Evolutionary conservation across 1,139 yeast genomes (phyloP).

Genomic region (Yamadazyma pseudoaaseri): DNA sequence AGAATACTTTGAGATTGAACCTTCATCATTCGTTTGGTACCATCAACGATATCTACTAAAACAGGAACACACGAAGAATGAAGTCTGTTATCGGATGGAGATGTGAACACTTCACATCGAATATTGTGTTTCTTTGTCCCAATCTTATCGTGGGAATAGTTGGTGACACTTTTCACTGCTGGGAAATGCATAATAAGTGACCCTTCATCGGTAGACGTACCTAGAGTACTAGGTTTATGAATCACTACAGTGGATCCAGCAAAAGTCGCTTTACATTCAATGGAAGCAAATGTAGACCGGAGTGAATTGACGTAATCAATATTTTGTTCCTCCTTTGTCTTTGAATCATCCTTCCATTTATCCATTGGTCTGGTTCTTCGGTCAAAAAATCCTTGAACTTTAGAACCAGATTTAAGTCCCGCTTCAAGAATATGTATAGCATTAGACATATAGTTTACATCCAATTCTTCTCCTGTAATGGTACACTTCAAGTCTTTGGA

Average conservation of each 20-base stretch:
- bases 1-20: conserved; percentile 6
- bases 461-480: conserved; percentile 66
- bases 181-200: conserved; percentile 75
- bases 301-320: conserved; percentile 22
- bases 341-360: conserved; percentile 14
- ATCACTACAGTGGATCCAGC: conserved; percentile 71
- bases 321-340: conserved; percentile 16
- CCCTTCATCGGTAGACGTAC: conserved; percentile 30
- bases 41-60: conserved; percentile 53
- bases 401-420: conserved; percentile 41
- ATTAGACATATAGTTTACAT: conserved; percentile 58
- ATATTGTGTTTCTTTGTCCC: conserved; percentile 41
- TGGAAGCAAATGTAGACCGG: conserved; percentile 37
- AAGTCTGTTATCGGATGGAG: conserved; percentile 72
- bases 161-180: conserved; percentile 56
- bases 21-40: conserved; percentile 41
- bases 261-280: conserved; percentile 55
- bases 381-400: conserved; percentile 38
- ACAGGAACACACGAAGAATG: conserved; percentile 81
- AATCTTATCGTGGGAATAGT: conserved; percentile 27
- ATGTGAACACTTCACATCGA: conserved; percentile 55
- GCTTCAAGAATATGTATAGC: conserved; percentile 50
- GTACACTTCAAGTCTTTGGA: conserved; percentile 38
- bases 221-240: conserved; percentile 36
- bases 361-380: conserved; percentile 18